Evolutionary conservation across 148 eudicot genomes (phyloP).

Genomic region (Nepenthes mirabilis): DNA sequence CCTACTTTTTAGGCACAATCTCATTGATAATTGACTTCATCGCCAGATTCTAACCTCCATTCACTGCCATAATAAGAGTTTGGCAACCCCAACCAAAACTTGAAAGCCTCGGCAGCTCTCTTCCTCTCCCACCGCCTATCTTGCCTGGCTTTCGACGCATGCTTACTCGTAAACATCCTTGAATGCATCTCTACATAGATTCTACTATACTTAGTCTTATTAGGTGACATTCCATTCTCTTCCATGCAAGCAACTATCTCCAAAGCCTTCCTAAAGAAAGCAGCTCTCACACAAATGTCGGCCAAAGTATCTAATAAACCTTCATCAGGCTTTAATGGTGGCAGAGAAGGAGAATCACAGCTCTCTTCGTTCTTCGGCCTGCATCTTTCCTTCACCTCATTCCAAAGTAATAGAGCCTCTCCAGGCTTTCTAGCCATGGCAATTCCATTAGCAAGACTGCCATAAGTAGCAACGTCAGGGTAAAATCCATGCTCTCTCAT

Average conservation of each 20-base stretch:
- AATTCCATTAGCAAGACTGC: constrained; percentile 89
- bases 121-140: constrained; percentile 75
- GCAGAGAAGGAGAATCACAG: not conserved
- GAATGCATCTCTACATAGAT: constrained; percentile 98
- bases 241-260: constrained; percentile 99
- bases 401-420: constrained; percentile 86
- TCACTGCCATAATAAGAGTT: constrained; percentile 28
- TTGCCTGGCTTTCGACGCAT: constrained; percentile 86
- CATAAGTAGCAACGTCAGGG: constrained; percentile 82
- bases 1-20: no score
- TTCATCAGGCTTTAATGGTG: constrained; percentile 24
- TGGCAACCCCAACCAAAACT: constrained; percentile 92
- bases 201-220: constrained; percentile 73
- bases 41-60: constrained; percentile 52
- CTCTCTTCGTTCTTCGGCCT: constrained; percentile 20
- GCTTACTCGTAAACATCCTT: constrained; percentile 96
- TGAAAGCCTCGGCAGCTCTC: constrained; percentile 94
- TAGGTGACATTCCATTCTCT: constrained; percentile 73
- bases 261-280: constrained; percentile 86
- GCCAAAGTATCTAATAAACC: constrained; percentile 83
- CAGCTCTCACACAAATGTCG: constrained; percentile 93
- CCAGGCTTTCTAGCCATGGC: constrained; percentile 89
- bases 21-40: constrained; percentile 1
- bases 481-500: constrained; percentile 68
- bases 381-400: constrained; percentile 83